Evolutionary conservation across 2,329 filamentous ascomycete genomes (phyloP).

Genomic region (Myriosclerotinia duriaeana): DNA sequence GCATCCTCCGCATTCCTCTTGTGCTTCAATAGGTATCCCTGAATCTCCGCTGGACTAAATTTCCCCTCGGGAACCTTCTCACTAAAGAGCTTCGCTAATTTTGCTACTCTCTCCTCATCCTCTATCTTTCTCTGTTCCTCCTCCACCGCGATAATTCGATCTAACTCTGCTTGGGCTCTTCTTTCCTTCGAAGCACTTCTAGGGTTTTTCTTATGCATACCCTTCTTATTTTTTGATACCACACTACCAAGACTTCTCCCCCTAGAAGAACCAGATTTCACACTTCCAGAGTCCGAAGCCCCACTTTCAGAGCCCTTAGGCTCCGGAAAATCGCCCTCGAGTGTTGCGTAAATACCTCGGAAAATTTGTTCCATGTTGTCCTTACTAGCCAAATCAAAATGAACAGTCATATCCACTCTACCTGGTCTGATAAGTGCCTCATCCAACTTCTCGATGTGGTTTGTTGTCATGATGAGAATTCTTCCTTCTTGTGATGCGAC

Average conservation of each 20-base stretch:
- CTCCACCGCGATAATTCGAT: slow-evolving; percentile 18
- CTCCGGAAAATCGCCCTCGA: slow-evolving; percentile 36
- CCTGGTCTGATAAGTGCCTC: slow-evolving; percentile 61
- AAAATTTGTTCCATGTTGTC: slow-evolving; percentile 39
- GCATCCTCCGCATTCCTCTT: slow-evolving; percentile 59
- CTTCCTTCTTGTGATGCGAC: slow-evolving; percentile 66
- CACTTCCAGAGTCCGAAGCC: neutral
- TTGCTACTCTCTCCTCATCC: slow-evolving; percentile 30
- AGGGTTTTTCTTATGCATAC: slow-evolving; percentile 28
- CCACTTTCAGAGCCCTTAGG: neutral
- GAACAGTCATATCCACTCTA: slow-evolving; percentile 59
- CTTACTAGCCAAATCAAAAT: slow-evolving; percentile 46
- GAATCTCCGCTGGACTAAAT: slow-evolving; percentile 64
- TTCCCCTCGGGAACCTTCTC: slow-evolving; percentile 50
- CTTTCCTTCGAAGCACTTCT: slow-evolving; percentile 33
- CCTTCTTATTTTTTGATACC: slow-evolving; percentile 25
- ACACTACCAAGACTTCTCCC: slow-evolving; percentile 43
- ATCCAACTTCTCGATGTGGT: slow-evolving; percentile 62
- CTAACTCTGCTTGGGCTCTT: neutral
- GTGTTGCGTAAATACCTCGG: slow-evolving; percentile 42
- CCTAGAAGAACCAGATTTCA: slow-evolving; percentile 49
- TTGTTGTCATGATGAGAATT: slow-evolving; percentile 71
- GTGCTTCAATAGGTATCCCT: slow-evolving; percentile 63
- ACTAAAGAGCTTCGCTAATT: slow-evolving; percentile 54
- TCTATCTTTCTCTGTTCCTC: slow-evolving; percentile 26